Percentiles rank a stretch among this genome's conserved stretches.
These are phyloP conservation scores for Citrullus mucosospermus DNA, from an alignment of 306 rosid genomes.

Conservation along the genomic window DNA sequence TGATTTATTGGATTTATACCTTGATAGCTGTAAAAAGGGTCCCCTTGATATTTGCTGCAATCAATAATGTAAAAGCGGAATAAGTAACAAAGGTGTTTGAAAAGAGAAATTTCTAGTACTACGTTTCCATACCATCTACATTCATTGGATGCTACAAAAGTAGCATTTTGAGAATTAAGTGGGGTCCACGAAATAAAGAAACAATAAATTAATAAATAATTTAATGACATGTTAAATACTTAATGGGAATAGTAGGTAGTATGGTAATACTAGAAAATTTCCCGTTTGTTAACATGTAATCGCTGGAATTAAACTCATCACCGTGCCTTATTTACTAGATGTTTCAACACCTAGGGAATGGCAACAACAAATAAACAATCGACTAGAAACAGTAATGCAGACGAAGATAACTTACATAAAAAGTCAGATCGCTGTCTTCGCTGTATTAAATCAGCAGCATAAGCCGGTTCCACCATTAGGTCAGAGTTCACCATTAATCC, in stretches of 20 bases:
- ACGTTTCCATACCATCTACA: no score
- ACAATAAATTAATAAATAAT: no score
- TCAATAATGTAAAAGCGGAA: conserved; percentile 13
- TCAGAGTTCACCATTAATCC: conserved; percentile 51
- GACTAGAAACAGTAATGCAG: background rate
- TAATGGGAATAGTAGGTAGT: no score
- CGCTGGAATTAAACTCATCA: background rate
- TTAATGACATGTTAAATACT: no score
- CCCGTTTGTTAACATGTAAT: background rate
- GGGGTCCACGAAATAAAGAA: no score
- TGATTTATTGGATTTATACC: conserved; percentile 22
- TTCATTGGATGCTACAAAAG: no score
- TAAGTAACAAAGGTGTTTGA: conserved; percentile 3
- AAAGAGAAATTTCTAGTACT: no score
- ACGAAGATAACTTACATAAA: conserved; percentile 36
- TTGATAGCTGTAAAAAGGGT: conserved; percentile 51
- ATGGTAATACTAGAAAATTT: no score
- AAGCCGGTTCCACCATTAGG: conserved; percentile 37
- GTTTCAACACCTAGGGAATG: background rate
- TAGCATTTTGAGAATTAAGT: no score
- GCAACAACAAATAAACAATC: background rate
- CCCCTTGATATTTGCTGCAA: conserved; percentile 55
- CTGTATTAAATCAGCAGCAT: conserved; percentile 86
- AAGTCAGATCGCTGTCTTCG: conserved; percentile 85
- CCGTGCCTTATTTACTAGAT: background rate